phyloP scores from a whole-genome alignment of 2,329 filamentous ascomycete genomes.

The Sclerotinia glacialis region DNA sequence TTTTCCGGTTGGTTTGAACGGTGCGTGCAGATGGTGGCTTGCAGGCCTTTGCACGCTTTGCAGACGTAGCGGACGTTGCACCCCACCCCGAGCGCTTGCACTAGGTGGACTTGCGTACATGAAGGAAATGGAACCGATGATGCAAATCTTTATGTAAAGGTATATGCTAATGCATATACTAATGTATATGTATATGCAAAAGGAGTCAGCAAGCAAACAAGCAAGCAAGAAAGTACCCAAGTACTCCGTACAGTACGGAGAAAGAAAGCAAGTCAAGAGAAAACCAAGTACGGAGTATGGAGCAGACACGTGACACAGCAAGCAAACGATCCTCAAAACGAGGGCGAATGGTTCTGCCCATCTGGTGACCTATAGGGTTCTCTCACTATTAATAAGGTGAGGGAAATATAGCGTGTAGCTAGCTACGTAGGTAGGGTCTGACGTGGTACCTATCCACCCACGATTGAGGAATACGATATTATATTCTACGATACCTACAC shows the following conservation, averaged over 20 bases:
- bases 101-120: background rate
- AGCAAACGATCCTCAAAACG: too few species aligned
- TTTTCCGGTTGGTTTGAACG: conserved; percentile 7
- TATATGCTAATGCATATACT: background rate
- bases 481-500: too few species aligned
- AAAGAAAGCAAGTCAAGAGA: background rate
- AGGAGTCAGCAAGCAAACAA: background rate
- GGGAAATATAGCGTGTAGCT: background rate
- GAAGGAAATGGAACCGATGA: background rate
- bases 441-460: conserved; percentile 13
- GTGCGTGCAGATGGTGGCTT: conserved; percentile 9
- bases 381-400: background rate
- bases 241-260: background rate
- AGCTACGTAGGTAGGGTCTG: background rate
- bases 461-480: background rate
- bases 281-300: background rate
- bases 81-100: background rate
- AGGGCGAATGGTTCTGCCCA: background rate
- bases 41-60: too few species aligned
- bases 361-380: background rate
- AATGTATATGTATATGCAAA: background rate
- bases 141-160: too few species aligned
- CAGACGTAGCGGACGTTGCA: too few species aligned
- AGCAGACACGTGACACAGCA: too few species aligned
- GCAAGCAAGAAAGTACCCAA: background rate